Conservation (phyloP, 2,329 filamentous ascomycete genomes). For the Microdochium nivale region DNA sequence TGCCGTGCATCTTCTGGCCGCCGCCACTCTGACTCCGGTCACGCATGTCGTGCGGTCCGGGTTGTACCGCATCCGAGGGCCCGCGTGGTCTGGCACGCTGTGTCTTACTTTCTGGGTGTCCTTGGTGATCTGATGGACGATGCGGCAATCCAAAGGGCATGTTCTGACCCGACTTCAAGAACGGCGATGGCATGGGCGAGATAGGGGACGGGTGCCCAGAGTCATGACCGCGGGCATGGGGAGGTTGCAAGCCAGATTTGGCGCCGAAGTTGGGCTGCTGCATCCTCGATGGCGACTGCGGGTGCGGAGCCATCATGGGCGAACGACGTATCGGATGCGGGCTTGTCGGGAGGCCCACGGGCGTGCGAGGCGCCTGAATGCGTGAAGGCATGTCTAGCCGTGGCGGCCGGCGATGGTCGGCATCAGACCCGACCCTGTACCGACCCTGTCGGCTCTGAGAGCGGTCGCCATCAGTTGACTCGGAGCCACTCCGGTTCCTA, state of each 20-base stretch:
- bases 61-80: constrained; percentile 16
- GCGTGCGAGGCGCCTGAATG: constrained; percentile 24
- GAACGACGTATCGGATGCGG: constrained; percentile 23
- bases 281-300: constrained; percentile 17
- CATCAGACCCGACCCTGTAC: constrained; percentile 26
- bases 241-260: constrained; percentile 23
- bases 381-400: constrained; percentile 31
- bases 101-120: background rate
- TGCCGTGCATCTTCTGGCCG: constrained; percentile 27
- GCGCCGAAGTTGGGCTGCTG: constrained; percentile 12
- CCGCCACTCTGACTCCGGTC: constrained; percentile 10
- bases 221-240: constrained; percentile 24
- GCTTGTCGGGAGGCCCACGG: background rate
- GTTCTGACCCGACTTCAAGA: constrained; percentile 19
- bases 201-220: constrained; percentile 34
- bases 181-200: constrained; percentile 31
- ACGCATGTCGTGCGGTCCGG: background rate
- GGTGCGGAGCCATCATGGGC: constrained; percentile 36
- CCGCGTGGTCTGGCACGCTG: background rate
- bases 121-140: constrained; percentile 22
- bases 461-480: constrained; percentile 37
- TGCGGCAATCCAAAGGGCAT: constrained; percentile 23
- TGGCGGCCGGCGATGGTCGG: constrained; percentile 25
- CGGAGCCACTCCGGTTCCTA: constrained; percentile 46
- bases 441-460: constrained; percentile 30